Percentiles rank a stretch among this genome's conserved stretches.
Conservation (phyloP, 257 asterid genomes). For the Linderniella brevidens region DNA sequence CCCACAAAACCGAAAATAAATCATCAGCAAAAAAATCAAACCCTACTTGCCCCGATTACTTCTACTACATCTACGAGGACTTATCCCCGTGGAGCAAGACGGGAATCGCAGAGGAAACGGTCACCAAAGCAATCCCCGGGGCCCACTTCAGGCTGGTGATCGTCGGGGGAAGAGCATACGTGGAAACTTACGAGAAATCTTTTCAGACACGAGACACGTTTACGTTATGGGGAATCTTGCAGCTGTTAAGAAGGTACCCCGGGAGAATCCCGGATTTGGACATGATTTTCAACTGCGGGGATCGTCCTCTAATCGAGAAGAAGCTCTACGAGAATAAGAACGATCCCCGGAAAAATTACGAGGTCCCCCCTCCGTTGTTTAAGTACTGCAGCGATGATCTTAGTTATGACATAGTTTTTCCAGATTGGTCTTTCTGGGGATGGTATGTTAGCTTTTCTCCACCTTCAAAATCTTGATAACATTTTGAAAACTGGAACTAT, state of each 20-base stretch:
- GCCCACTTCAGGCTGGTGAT: constrained; percentile 20
- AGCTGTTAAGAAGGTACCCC: constrained; percentile 7
- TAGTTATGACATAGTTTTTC: constrained; percentile 48
- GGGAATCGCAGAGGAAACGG: constrained; percentile 18
- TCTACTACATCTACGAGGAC: constrained; percentile 23
- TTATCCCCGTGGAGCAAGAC: constrained; percentile 16
- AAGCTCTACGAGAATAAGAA: too few species aligned
- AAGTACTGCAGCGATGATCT: constrained; percentile 45
- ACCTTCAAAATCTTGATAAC: too few species aligned
- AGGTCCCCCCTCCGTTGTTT: constrained; percentile 35
- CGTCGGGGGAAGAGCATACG: constrained; percentile 15
- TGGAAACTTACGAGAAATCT: constrained; percentile 12
- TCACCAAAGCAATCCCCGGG: constrained; percentile 9
- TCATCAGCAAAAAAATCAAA: background rate
- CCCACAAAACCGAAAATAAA: background rate
- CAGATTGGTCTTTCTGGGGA: constrained; percentile 95
- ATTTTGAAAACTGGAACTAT: background rate
- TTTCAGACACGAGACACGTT: constrained; percentile 17
- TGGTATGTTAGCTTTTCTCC: constrained; percentile 23
- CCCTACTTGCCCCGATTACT: constrained; percentile 20
- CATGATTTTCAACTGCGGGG: constrained; percentile 6
- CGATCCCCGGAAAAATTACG: too few species aligned
- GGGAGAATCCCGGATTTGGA: constrained; percentile 5
- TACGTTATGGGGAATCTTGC: constrained; percentile 10
- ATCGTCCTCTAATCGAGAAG: constrained; percentile 4